These are phyloP conservation scores for Epichloe scottii DNA, from an alignment of 2,329 filamentous ascomycete species.

Conservation along the genomic window DNA sequence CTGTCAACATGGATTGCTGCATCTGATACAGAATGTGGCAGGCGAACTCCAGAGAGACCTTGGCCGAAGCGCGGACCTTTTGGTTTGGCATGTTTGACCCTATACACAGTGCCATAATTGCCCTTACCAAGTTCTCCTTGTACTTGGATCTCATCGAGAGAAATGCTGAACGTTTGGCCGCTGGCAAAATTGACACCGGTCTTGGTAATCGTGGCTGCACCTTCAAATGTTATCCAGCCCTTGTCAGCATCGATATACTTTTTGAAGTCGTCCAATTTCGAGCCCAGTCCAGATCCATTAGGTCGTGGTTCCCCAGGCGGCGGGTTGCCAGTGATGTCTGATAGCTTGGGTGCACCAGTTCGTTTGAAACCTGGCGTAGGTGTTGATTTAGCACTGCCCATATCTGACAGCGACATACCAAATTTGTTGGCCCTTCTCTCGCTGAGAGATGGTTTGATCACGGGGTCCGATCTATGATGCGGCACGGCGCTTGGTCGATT, in stretches of 20 bases:
- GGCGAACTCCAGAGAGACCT: slow-evolving; percentile 36
- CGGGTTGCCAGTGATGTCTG: slow-evolving; percentile 23
- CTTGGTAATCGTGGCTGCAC: slow-evolving; percentile 79
- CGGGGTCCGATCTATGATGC: slow-evolving; percentile 42
- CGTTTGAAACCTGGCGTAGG: slow-evolving; percentile 15
- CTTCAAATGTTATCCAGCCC: slow-evolving; percentile 83
- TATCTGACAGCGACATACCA: slow-evolving; percentile 46
- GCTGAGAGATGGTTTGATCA: slow-evolving; percentile 46
- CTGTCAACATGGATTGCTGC: slow-evolving; percentile 17
- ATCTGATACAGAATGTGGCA: slow-evolving; percentile 25
- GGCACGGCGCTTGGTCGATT: slow-evolving; percentile 33
- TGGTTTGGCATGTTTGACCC: slow-evolving; percentile 72
- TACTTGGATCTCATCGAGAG: slow-evolving; percentile 87
- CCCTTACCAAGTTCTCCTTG: slow-evolving; percentile 91
- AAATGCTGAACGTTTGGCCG: slow-evolving; percentile 84
- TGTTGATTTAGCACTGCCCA: slow-evolving; percentile 21
- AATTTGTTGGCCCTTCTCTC: slow-evolving; percentile 46
- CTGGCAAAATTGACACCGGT: slow-evolving; percentile 87
- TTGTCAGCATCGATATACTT: slow-evolving; percentile 87
- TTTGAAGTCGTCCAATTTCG: slow-evolving; percentile 47
- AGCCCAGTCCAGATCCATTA: slow-evolving; percentile 28
- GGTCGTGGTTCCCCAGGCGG: slow-evolving; percentile 12
- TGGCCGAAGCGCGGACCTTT: slow-evolving; percentile 44
- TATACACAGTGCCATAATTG: slow-evolving; percentile 97
- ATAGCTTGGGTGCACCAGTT: slow-evolving; percentile 29